Conservation (phyloP, 2,329 filamentous ascomycete genomes). For the Dactylellina sp. region DNA sequence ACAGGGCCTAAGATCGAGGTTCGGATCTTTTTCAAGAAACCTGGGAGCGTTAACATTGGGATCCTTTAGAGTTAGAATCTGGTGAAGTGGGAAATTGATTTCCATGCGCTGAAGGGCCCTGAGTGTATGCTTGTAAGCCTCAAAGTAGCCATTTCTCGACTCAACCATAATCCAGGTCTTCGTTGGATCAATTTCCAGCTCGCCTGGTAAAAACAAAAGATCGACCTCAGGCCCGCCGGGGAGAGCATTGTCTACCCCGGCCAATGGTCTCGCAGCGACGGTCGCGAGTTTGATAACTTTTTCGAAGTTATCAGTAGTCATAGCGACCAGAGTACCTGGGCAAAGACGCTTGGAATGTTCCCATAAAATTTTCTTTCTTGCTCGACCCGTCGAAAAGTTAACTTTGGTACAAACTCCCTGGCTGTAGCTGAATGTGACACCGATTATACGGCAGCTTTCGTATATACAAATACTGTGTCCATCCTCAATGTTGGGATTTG, state of each 20-base stretch:
- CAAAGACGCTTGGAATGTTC: conserved; percentile 68
- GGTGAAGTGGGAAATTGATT: conserved; percentile 70
- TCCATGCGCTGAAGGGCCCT: conserved; percentile 76
- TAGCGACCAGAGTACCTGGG: conserved; percentile 69
- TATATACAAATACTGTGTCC: conserved; percentile 73
- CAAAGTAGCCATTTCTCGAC: conserved; percentile 78
- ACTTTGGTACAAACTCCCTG: conserved; percentile 65
- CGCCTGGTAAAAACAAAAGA: conserved; percentile 73
- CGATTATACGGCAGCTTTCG: conserved; percentile 71
- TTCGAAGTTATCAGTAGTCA: conserved; percentile 73
- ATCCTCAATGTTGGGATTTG: conserved; percentile 71
- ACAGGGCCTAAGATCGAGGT: conserved; percentile 67
- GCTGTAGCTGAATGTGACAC: conserved; percentile 70
- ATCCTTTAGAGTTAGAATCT: conserved; percentile 71
- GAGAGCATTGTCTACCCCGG: conserved; percentile 73
- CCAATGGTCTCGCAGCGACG: conserved; percentile 76
- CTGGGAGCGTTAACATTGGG: conserved; percentile 67
- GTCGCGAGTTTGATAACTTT: conserved; percentile 76
- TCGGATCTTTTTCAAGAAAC: conserved; percentile 68
- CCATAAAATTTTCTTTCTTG: conserved; percentile 76
- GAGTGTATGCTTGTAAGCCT: conserved; percentile 79
- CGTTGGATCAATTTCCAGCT: conserved; percentile 76
- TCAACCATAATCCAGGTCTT: conserved; percentile 83
- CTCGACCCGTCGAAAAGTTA: conserved; percentile 76
- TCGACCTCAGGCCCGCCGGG: conserved; percentile 74